phyloP scores from a whole-genome alignment of 768 basidiomycete genomes.

The Suillus luteus region DNA sequence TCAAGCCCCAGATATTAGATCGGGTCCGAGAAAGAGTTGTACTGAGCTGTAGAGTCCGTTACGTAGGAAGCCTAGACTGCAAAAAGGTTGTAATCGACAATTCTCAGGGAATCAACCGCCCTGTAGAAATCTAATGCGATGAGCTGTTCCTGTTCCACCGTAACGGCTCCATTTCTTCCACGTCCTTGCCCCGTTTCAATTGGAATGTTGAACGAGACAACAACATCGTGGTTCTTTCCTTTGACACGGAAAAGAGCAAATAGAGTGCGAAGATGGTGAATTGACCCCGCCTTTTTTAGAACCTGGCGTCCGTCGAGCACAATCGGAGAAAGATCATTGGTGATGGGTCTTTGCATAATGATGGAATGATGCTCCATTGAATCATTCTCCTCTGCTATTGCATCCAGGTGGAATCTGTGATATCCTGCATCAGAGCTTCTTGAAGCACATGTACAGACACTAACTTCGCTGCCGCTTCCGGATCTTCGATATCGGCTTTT shows the following conservation, averaged over 20 bases:
- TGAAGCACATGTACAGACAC: not conserved
- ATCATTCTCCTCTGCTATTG: slow-evolving; percentile 88
- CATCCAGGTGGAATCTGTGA: slow-evolving; percentile 85
- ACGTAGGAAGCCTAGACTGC: slow-evolving; percentile 24
- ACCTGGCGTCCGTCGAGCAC: slow-evolving; percentile 68
- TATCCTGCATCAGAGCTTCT: slow-evolving; percentile 9
- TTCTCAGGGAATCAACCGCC: slow-evolving; percentile 59
- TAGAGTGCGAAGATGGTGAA: slow-evolving; percentile 34
- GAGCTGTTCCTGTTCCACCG: slow-evolving; percentile 34
- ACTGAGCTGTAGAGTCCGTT: not conserved
- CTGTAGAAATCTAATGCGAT: slow-evolving; percentile 49
- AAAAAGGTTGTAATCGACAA: slow-evolving; percentile 74
- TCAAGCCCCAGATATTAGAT: not conserved
- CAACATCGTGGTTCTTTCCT: slow-evolving; percentile 73
- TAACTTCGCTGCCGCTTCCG: slow-evolving; percentile 67
- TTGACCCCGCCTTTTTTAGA: slow-evolving; percentile 74
- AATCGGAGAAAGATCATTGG: slow-evolving; percentile 56
- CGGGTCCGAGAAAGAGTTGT: slow-evolving; percentile 5
- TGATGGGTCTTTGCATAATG: slow-evolving; percentile 29
- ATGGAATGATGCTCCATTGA: slow-evolving; percentile 40
- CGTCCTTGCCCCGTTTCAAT: slow-evolving; percentile 43
- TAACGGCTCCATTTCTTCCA: slow-evolving; percentile 36
- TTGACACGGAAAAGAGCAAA: slow-evolving; percentile 82
- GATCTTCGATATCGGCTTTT: slow-evolving; percentile 57
- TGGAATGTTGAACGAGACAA: slow-evolving; percentile 85